phyloP scores from a whole-genome alignment of 352 stramenopile genomes.

The Phytophthora cajani region DNA sequence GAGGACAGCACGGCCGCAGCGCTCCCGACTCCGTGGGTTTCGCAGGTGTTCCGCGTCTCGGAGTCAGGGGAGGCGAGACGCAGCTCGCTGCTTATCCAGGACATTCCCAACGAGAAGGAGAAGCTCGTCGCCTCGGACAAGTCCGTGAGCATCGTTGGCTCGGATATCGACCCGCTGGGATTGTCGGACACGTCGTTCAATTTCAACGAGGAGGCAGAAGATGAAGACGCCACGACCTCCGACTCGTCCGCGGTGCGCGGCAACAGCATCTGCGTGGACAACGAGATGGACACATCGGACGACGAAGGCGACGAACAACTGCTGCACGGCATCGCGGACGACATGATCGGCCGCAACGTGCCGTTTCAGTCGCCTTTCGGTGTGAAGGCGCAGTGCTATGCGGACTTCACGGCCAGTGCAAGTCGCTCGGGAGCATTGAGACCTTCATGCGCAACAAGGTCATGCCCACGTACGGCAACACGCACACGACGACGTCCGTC shows the following conservation, averaged over 20 bases:
- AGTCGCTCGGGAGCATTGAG: slow-evolving; percentile 91
- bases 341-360: slow-evolving; percentile 56
- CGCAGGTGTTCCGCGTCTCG: slow-evolving; percentile 30
- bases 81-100: slow-evolving; percentile 26
- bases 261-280: slow-evolving; percentile 30
- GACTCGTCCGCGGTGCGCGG: slow-evolving; percentile 23
- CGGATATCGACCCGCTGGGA: slow-evolving; percentile 19
- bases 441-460: slow-evolving; percentile 89
- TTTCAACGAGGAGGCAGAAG: slow-evolving; percentile 16
- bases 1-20: slow-evolving; percentile 23
- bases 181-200: slow-evolving; percentile 32
- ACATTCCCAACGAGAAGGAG: slow-evolving; percentile 24
- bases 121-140: slow-evolving; percentile 19
- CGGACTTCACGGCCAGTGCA: slow-evolving; percentile 94
- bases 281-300: slow-evolving; percentile 16
- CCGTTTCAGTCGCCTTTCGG: slow-evolving; percentile 78
- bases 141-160: slow-evolving; percentile 22
- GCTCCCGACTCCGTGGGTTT: slow-evolving; percentile 25
- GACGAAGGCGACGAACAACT: slow-evolving; percentile 35
- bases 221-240: slow-evolving; percentile 8
- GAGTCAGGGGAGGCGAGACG: slow-evolving; percentile 18
- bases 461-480: slow-evolving; percentile 97
- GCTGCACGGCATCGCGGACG: slow-evolving; percentile 40
- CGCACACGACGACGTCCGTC: slow-evolving; percentile 92
- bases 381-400: slow-evolving; percentile 89